phyloP scores from a whole-genome alignment of 345 rosid genomes.

The Trapa incisa region DNA sequence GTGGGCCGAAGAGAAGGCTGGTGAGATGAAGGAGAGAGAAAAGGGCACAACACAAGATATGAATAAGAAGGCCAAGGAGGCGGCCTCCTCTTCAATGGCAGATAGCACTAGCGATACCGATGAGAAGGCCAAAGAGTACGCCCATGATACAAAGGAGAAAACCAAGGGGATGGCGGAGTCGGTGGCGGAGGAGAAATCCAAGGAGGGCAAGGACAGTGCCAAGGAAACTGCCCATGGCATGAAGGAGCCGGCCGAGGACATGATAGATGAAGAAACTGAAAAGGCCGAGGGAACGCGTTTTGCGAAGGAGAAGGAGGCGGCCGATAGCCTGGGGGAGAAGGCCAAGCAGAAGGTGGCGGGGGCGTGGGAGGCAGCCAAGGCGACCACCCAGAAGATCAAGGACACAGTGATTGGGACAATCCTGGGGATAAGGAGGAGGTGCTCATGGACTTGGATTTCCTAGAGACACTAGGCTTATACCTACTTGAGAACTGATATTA shows the following conservation, averaged over 20 bases:
- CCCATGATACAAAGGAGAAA: constrained; percentile 19
- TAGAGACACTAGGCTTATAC: neutral
- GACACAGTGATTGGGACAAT: constrained; percentile 7
- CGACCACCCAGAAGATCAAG: constrained; percentile 15
- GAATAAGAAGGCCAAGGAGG: constrained; percentile 11
- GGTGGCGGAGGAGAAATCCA: constrained; percentile 14
- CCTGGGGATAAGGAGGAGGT: neutral
- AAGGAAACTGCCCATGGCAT: neutral
- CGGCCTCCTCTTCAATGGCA: neutral
- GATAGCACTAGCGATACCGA: constrained; percentile 9
- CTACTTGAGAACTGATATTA: no score
- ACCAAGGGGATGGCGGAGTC: constrained; percentile 7
- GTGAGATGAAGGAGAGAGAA: constrained; percentile 10
- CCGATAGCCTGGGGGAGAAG: constrained; percentile 16
- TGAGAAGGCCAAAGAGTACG: constrained; percentile 13
- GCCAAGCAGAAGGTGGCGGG: constrained; percentile 14
- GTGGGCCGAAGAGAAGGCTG: neutral
- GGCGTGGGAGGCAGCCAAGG: constrained; percentile 11
- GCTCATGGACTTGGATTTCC: constrained; percentile 2
- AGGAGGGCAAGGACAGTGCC: constrained; percentile 11
- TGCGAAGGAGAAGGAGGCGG: constrained; percentile 4
- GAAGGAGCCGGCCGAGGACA: constrained; percentile 7
- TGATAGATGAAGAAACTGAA: neutral
- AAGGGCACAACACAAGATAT: neutral
- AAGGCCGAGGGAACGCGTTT: constrained; percentile 4